These are phyloP conservation scores for Fragaria nilgerrensis DNA, from an alignment of 306 rosid species.

Conservation along the genomic window DNA sequence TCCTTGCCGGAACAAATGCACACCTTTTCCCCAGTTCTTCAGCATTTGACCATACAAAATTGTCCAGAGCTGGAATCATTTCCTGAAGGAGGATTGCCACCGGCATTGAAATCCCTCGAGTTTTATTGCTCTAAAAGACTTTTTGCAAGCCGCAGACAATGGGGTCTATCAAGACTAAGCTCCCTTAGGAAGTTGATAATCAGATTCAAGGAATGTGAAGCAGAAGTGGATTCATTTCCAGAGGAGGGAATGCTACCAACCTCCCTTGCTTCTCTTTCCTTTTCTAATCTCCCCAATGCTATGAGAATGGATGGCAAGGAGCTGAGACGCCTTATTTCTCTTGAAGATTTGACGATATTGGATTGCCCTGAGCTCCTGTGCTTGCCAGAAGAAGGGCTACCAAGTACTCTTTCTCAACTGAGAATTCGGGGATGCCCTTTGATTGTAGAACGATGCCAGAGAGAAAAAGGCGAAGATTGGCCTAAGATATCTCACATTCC, in stretches of 20 bases:
- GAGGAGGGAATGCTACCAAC: slow-evolving; percentile 17
- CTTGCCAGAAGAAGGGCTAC: slow-evolving; percentile 5
- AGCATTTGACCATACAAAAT: background rate
- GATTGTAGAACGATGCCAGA: slow-evolving; percentile 1
- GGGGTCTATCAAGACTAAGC: background rate
- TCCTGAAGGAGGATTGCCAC: background rate
- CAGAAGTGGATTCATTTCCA: slow-evolving; percentile 11
- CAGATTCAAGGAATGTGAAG: background rate
- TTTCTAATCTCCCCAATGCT: background rate
- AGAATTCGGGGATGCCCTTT: background rate
- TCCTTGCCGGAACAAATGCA: slow-evolving; percentile 10
- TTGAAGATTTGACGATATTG: background rate
- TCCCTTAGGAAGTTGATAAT: background rate
- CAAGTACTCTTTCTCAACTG: background rate
- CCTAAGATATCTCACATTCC: background rate
- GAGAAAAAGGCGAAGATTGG: background rate
- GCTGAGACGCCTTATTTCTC: background rate
- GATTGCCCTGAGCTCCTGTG: background rate
- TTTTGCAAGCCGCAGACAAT: background rate
- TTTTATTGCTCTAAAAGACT: background rate
- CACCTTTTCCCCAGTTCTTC: background rate
- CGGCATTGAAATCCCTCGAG: background rate
- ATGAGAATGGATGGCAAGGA: background rate
- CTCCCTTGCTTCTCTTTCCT: background rate
- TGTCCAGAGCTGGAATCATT: slow-evolving; percentile 10